Base-by-base conservation (phyloP, 176 grass and related monocot genomes). In the Raddia distichophylla region DNA sequence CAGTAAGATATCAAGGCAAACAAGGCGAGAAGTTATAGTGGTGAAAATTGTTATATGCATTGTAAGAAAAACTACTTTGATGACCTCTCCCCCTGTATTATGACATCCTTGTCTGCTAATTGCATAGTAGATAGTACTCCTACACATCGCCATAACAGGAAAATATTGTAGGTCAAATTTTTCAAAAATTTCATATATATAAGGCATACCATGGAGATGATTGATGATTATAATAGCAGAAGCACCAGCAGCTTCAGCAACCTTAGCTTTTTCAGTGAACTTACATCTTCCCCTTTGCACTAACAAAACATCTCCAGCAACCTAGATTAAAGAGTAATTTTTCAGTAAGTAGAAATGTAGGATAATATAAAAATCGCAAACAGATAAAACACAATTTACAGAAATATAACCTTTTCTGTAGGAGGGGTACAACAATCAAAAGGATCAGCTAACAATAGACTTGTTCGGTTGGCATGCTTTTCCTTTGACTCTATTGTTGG, bases 191-290 rank as follows among this genome's bases (percentile, higher is more conserved):
- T 61, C 59, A 48, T 50, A 79, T 69, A 79, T 69, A 78, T 5
- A 14, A 62, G 33, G 4, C 60, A 79, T 86, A 99, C 93, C 96
- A 56, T 93, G 94, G 46, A 35, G 74, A 58, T 91, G 76, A 76
- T 99, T 99, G 64, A 99, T 83, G 78, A 99, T 93, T 83, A 99
- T 80, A 73, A 99, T 99, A 44, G 93, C 91, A 81, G 93, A 99
- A 84, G 96, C 96, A 84, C 96, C 93, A 82, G 96, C 89, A 63
- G 87, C 80, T 88, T 95, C 86, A 10, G 91, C 96, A 74, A 81
- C 64, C 83, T 75, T 91, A 45, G 96, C 89, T 82, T 99, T 99
- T 57, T 22, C 76, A 72, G 96, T 98, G 82, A 98, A 98, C 69
- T 82, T 98, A 86, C 96, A 98, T 2, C 78, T 43, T 65, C 96